A percentile compares a stretch with the other conserved stretches of the same genome.
Conservation (phyloP, 345 rosid genomes). For the Eucalyptus sp. region DNA sequence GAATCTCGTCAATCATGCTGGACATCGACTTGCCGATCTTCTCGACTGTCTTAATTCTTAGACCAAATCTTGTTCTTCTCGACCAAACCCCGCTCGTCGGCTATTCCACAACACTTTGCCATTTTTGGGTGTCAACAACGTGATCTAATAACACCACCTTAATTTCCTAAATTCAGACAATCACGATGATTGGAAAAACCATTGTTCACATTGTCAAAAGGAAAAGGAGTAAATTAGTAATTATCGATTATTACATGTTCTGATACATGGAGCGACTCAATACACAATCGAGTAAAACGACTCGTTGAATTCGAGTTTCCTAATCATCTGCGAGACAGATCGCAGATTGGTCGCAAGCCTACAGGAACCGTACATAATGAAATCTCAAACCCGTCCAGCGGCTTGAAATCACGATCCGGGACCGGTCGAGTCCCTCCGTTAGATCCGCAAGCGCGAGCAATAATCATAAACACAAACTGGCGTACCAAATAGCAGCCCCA, state of each 20-base stretch:
- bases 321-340: not conserved
- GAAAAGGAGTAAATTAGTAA: not conserved
- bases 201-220: not conserved
- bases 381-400: not conserved
- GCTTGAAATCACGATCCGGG: not conserved
- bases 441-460: not conserved
- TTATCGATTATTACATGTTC: not conserved
- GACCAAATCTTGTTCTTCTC: not conserved
- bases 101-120: not conserved
- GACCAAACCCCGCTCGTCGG: not conserved
- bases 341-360: not conserved
- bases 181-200: not conserved
- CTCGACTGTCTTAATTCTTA: not conserved
- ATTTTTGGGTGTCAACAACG: not conserved
- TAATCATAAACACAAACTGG: not conserved
- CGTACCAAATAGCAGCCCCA: not conserved
- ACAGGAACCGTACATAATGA: not conserved
- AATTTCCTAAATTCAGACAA: not conserved
- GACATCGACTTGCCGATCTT: not conserved
- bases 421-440: not conserved
- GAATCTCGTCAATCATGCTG: not conserved
- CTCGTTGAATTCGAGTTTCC: not conserved
- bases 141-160: not conserved
- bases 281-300: not conserved
- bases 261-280: not conserved